Base-by-base conservation (phyloP, 1,284 basidiomycete species). In the Psilocybe mexicana region DNA sequence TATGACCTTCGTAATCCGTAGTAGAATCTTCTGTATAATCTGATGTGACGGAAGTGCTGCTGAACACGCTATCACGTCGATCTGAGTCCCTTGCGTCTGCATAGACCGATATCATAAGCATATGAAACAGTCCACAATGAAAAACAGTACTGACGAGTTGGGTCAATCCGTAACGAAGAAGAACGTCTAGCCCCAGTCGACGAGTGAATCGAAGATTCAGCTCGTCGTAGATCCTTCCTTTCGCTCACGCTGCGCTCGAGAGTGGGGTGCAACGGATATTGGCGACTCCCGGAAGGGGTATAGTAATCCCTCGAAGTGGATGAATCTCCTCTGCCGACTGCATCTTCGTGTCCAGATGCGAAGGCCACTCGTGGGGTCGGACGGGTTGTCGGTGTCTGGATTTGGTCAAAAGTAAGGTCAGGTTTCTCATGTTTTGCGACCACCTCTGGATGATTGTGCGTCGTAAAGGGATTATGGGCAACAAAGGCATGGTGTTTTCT, bases 401-500 rank as follows among this genome's bases (percentile, higher is more conserved):
- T 44, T 25, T 53, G 40, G 40, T 53, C 52, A 7, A 53, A 53
- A 5, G 42, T 53, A 24, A 44, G 28, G 10, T 24, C 42, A 6
- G 44, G 42, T 14, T 53, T 53, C 12, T 36, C 26, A 14, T 18
- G 12, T 35, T 44, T 44, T 10, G 6, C n/a, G 18, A 14, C 28
- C 4, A 28, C 43, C 3, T 53, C 24, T n/a, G 25, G 24, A 18
- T 26, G 40, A 12, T 28, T 33, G 14, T 48, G 46, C 3, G 10
- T 6, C 28, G 18, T 26, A 30, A 48, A 53, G 2, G 52, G 52
- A 44, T 53, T 43, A 24, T 53, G 42, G 6, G 52, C 52, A 2
- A 53, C 52, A 24, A 53, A 53, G 18, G 43, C 42, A 35, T 53
- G n/a, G 10, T 12, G 25, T 33, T 45, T 53, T 30, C n/a, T 44